Evolutionary conservation across 495 filamentous ascomycete genomes (phyloP).

Genomic region (Hyaloscypha finlandica): DNA sequence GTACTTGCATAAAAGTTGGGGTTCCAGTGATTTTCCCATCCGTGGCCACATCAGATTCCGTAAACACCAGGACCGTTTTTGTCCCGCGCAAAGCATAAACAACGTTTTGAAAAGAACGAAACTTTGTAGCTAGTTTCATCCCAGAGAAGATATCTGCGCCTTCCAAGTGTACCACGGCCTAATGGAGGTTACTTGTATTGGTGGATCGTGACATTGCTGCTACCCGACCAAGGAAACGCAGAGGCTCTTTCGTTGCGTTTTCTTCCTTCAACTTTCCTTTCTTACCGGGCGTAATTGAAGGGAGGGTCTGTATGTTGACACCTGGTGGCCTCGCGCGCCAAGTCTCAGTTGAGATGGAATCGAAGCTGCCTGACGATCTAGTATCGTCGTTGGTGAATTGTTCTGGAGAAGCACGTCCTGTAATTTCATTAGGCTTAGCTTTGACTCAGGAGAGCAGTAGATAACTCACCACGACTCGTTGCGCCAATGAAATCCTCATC

Average conservation of each 20-base stretch:
- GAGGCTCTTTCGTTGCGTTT: too few species aligned
- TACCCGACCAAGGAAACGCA: too few species aligned
- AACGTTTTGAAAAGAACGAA: background rate
- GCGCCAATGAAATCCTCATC: background rate
- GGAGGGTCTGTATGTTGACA: too few species aligned
- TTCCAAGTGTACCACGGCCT: background rate
- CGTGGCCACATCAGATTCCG: background rate
- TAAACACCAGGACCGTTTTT: background rate
- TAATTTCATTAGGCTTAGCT: background rate
- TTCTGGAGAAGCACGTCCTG: background rate
- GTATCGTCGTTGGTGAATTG: background rate
- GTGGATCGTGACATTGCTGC: too few species aligned
- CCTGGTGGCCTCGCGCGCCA: too few species aligned
- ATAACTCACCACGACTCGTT: conserved; percentile 4
- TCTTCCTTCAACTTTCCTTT: too few species aligned
- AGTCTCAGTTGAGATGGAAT: too few species aligned
- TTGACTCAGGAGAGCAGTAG: background rate
- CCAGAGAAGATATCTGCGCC: background rate
- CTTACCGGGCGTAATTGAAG: too few species aligned
- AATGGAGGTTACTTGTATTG: background rate
- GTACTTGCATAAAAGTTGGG: background rate
- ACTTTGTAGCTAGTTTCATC: background rate
- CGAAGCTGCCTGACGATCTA: too few species aligned
- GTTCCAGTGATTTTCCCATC: background rate
- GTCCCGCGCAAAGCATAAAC: background rate